Base-by-base conservation (phyloP, 1,284 basidiomycete species). In the Sporisorium scitamineum region DNA sequence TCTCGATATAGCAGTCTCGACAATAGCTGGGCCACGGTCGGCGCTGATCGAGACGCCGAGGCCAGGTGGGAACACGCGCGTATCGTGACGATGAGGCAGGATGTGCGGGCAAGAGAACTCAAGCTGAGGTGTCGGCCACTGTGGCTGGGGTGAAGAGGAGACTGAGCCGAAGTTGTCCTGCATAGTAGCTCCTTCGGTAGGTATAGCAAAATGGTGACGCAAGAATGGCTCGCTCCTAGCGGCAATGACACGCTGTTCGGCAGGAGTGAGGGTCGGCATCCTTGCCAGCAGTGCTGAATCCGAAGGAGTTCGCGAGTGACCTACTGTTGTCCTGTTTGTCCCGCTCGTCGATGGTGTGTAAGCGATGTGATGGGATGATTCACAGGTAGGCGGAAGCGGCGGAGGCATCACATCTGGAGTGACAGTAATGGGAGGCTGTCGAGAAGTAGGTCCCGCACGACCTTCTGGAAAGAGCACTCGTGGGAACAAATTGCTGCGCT, bases 181-280 rank as follows among this genome's bases (percentile, higher is more conserved):
- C 51, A 24, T 6, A 6, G n/a, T 20, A 16, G 16, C 8, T 13
- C 1, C 13, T 7, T 37, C 22, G 6, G 22, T 18, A 34, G 52
- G 24, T 20, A 16, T 9, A 26, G 9, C 24, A 2, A 11, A 16
- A 3, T 18, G 5, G 9, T 37, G 29, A 31, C 26, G 39, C 7
- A 29, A 24, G 14, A 41, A 13, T 11, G 31, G 13, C 31, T 13
- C 54, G 31, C 32, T 51, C 22, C 65, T 31, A 8, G 54, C 32
- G 51, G 59, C 54, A 37, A 61, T 45, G 11, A 61, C 27, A 13
- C 44, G 54, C 14, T 48, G 59, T 13, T 68, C 65, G 31, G 59
- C 59, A 16, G 50, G 50, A 2, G 54, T 58, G 22, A 68, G 32
- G 20, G 29, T 27, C 1, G 59, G 65, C 26, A 54, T 22, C n/a